Percentiles rank a stretch among this genome's conserved stretches.
phyloP scores from a whole-genome alignment of 768 basidiomycete genomes.

The Imleria badia region DNA sequence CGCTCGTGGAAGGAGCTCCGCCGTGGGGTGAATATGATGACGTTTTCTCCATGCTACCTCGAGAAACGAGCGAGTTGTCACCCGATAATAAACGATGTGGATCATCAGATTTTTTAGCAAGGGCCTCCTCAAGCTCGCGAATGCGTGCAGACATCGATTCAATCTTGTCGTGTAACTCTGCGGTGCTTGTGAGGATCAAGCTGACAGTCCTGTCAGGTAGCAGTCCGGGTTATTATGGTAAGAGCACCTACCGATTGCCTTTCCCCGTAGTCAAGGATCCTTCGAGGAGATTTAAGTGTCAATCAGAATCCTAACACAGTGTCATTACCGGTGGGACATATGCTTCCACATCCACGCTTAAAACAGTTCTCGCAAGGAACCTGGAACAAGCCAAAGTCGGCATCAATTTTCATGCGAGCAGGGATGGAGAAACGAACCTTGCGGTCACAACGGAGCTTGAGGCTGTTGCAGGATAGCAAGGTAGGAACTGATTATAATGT shows the following conservation, averaged over 20 bases:
- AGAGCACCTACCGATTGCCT: slow-evolving; percentile 47
- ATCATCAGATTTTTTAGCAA: slow-evolving; percentile 47
- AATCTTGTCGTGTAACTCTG: slow-evolving; percentile 67
- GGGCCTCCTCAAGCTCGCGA: slow-evolving; percentile 59
- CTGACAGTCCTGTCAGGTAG: slow-evolving; percentile 26
- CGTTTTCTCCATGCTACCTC: slow-evolving; percentile 23
- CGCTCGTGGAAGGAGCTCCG: slow-evolving; percentile 3
- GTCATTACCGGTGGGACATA: slow-evolving; percentile 69
- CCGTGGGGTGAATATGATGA: slow-evolving; percentile 9
- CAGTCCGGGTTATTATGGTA: background rate
- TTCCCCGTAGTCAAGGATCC: slow-evolving; percentile 58
- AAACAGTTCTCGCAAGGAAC: slow-evolving; percentile 79
- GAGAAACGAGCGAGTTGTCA: slow-evolving; percentile 27
- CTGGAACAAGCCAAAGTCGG: slow-evolving; percentile 33
- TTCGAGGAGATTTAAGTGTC: slow-evolving; percentile 20
- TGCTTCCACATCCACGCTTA: slow-evolving; percentile 68
- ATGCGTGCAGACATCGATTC: slow-evolving; percentile 55
- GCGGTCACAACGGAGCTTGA: slow-evolving; percentile 67
- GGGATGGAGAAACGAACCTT: slow-evolving; percentile 38
- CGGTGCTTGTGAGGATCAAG: slow-evolving; percentile 64
- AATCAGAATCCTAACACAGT: slow-evolving; percentile 1
- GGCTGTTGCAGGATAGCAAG: slow-evolving; percentile 28
- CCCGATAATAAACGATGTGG: slow-evolving; percentile 49
- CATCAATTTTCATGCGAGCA: slow-evolving; percentile 9
- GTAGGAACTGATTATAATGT: background rate